Evolutionary conservation across 768 basidiomycete genomes (phyloP), one percentile per base, ranked within the genome.

Genomic region (Suillus brevipes): DNA sequence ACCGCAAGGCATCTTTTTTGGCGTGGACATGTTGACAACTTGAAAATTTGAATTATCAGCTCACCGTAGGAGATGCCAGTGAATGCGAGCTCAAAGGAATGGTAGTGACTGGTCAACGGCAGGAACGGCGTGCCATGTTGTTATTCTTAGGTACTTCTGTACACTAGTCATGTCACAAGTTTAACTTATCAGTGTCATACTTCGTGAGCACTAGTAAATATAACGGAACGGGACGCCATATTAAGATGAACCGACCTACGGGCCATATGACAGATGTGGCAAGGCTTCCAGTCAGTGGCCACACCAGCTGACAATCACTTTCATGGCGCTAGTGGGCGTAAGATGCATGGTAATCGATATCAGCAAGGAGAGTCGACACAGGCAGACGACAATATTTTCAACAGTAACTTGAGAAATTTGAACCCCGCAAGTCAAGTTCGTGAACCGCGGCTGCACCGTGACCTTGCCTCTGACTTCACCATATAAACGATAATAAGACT

Each of bases 1-100:
- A 79, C 78, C 76, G 52, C 79, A 79, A 3, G 75, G 70, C 59
- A 78, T 49, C 36, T 70, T 75, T 66, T 65, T 78, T 4, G 60
- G 31, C 50, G 60, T 65, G 9, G 72, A 55, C 74, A 75, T 75
- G 6, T 23, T 36, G 34, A 36, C 7, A 36, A 31, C 31, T 31
- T 31, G 31, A 31, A 36, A 36, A 36, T 36, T 8, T 36, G 34
- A 36, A 25, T 16, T 9, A n/a, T 57, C 8, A 4, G 38, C 4
- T 7, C 5, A 25, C n/a, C 23, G 4, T 4, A 13, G 14, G n/a
- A 57, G 37, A 37, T 12, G 8, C 34, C 8, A 36, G 34, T 36
- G 36, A 57, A 25, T 13, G 23, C 16, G 36, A 3, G n/a, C 25
- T 55, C 18, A 12, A 55, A 14, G 49, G 3, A 13, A 23, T n/a